These are phyloP conservation scores for Verticillium klebahnii DNA, from an alignment of 2,329 filamentous ascomycete species.

Conservation along the genomic window DNA sequence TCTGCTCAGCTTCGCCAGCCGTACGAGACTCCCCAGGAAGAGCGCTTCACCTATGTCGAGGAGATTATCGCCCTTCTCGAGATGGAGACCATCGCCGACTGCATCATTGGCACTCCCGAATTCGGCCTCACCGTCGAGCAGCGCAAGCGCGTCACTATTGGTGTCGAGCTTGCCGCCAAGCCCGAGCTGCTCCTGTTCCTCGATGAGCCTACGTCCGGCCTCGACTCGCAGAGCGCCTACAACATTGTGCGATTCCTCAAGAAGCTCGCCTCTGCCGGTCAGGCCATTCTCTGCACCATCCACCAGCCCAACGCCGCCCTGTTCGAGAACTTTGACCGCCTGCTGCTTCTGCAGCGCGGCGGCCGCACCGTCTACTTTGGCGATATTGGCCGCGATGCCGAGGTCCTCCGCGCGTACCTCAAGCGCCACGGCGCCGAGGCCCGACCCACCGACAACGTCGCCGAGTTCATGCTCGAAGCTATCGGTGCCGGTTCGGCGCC, in stretches of 20 bases:
- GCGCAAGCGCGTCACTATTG: slow-evolving; percentile 79
- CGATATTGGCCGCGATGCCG: slow-evolving; percentile 72
- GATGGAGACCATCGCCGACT: slow-evolving; percentile 55
- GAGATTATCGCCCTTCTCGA: slow-evolving; percentile 56
- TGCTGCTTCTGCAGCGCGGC: slow-evolving; percentile 73
- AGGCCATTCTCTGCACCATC: slow-evolving; percentile 87
- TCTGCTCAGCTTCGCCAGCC: slow-evolving; percentile 58
- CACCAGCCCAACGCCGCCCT: slow-evolving; percentile 84
- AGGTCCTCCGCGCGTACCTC: slow-evolving; percentile 61
- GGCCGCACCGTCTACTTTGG: slow-evolving; percentile 84
- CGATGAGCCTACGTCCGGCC: slow-evolving; percentile 73
- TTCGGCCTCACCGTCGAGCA: slow-evolving; percentile 67
- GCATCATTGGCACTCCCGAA: slow-evolving; percentile 55
- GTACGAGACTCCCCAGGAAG: slow-evolving; percentile 44
- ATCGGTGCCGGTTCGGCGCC: slow-evolving; percentile 71
- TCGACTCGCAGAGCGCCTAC: slow-evolving; percentile 68
- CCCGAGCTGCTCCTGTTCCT: slow-evolving; percentile 72
- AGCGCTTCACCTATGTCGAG: slow-evolving; percentile 57
- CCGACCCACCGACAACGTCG: slow-evolving; percentile 51
- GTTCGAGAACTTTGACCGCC: slow-evolving; percentile 83
- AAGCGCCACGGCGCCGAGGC: slow-evolving; percentile 58
- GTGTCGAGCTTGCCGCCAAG: slow-evolving; percentile 82
- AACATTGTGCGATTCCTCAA: slow-evolving; percentile 75
- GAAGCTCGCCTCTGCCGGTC: slow-evolving; percentile 72
- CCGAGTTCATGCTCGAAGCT: slow-evolving; percentile 83